Evolutionary conservation across 495 filamentous ascomycete species (phyloP).

Genomic region (Patellaria atrata): DNA sequence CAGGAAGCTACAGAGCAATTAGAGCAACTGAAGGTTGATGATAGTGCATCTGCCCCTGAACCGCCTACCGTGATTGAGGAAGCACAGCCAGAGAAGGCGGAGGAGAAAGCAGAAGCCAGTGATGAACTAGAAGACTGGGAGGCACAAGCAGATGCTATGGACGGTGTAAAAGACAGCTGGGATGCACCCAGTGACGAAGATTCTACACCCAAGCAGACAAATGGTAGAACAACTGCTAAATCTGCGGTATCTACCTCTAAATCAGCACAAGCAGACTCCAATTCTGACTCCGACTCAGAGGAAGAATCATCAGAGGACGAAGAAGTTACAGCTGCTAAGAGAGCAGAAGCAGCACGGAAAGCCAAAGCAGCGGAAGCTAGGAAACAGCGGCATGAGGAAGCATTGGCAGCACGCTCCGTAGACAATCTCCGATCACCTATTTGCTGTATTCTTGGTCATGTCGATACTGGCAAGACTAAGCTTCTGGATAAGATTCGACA

Average conservation of each 20-base stretch:
- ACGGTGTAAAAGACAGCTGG: slow-evolving; percentile 87
- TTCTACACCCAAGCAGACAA: slow-evolving; percentile 24
- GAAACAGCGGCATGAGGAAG: slow-evolving; percentile 79
- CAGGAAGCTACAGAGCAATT: slow-evolving; percentile 37
- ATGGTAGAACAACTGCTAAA: slow-evolving; percentile 5
- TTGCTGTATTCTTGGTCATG: slow-evolving; percentile 98
- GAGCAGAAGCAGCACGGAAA: slow-evolving; percentile 59
- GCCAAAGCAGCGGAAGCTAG: slow-evolving; percentile 82
- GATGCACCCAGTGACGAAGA: slow-evolving; percentile 79
- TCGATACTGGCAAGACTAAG: slow-evolving; percentile 99
- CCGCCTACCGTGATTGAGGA: slow-evolving; percentile 38
- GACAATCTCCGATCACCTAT: slow-evolving; percentile 95
- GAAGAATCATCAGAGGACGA: slow-evolving; percentile 49
- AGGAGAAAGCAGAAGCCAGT: slow-evolving; percentile 41
- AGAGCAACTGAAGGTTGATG: slow-evolving; percentile 27
- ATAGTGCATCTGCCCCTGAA: slow-evolving; percentile 27
- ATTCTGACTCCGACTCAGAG: slow-evolving; percentile 40
- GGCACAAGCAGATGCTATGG: slow-evolving; percentile 58
- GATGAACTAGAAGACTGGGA: slow-evolving; percentile 78
- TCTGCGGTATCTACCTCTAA: slow-evolving; percentile 4
- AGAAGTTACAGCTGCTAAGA: slow-evolving; percentile 48
- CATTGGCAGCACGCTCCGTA: slow-evolving; percentile 78
- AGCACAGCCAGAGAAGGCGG: slow-evolving; percentile 41
- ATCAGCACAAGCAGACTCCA: slow-evolving; percentile 25
- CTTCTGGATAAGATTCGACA: slow-evolving; percentile 96